Conservation (phyloP, 306 rosid genomes). For the Cicer chorassanicum region DNA sequence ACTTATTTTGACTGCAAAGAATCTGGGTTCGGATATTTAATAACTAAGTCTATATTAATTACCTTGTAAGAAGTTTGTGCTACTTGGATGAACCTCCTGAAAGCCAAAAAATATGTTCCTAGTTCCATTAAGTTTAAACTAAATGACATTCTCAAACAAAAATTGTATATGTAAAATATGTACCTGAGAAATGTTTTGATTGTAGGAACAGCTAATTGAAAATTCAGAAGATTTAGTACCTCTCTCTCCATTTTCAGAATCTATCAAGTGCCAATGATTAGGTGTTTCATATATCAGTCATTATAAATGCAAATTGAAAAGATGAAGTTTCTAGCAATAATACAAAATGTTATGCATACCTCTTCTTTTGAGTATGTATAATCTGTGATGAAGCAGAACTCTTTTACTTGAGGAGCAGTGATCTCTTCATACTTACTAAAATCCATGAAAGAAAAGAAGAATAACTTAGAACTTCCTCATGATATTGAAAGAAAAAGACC, state of each 20-base stretch:
- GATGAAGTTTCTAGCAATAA: slow-evolving; percentile 15
- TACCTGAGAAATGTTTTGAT: slow-evolving; percentile 90
- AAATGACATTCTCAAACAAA: slow-evolving; percentile 13
- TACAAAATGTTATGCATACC: slow-evolving; percentile 56
- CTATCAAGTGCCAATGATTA: slow-evolving; percentile 50
- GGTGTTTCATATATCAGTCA: slow-evolving; percentile 30
- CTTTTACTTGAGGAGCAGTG: slow-evolving; percentile 78
- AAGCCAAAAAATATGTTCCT: slow-evolving; percentile 33
- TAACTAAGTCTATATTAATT: slow-evolving; percentile 30
- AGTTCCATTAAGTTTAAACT: slow-evolving; percentile 26
- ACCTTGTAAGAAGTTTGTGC: slow-evolving; percentile 79
- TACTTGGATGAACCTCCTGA: slow-evolving; percentile 84
- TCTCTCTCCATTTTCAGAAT: slow-evolving; percentile 78
- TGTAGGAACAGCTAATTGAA: slow-evolving; percentile 81
- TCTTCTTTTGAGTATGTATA: slow-evolving; percentile 75
- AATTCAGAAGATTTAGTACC: slow-evolving; percentile 67
- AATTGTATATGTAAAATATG: neutral
- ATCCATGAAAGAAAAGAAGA: slow-evolving; percentile 45
- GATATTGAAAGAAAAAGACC: slow-evolving; percentile 21
- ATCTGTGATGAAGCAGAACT: slow-evolving; percentile 87
- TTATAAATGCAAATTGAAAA: slow-evolving; percentile 8
- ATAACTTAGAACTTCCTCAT: slow-evolving; percentile 35
- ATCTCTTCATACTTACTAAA: slow-evolving; percentile 90
- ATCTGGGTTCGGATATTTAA: neutral
- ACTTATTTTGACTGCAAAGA: neutral